Base-by-base conservation (phyloP, 306 rosid species). In the Pueraria montana region DNA sequence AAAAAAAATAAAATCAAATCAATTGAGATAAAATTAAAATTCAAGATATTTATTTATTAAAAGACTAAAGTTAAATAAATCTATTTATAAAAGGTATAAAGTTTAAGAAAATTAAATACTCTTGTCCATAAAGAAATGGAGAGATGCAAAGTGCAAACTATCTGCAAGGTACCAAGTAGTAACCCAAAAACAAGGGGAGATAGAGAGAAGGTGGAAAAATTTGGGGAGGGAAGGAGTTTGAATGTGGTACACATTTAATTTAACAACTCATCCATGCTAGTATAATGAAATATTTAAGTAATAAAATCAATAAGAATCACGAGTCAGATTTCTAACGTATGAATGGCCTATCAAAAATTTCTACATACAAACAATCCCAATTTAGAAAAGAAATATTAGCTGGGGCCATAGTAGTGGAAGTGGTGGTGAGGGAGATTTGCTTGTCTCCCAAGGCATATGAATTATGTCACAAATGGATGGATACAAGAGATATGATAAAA, bases 371-470 rank as follows among this genome's bases (percentile, higher is more conserved):
- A 82, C 83, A 87, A 83, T 74, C 79, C 78, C 82, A 75, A 58
- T 74, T 42, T 69, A 58, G 82, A 80, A 75, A 48, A 26, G 78
- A 75, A 82, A 74, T 46, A 67, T 36, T 82, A 86, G 11, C 53
- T 9, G 72, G 45, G 45, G n/a, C 64, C 53, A 69, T 20, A 27
- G 72, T 73, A 68, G 78, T 78, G 79, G 86, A 75, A 74, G 80
- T 24, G 72, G 59, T 66, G 85, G 67, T 74, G 32, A 36, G 81
- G 78, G 55, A 55, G 62, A 87, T 89, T 87, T 64, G 70, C 84
- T 77, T 80, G 50, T 90, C 83, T 80, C 84, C 88, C 61, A 84
- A 82, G 66, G 85, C 84, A 78, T 79, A 82, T 66, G 90, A 91
- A 84, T 76, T 63, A 23, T 65, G 71, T 80, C 86, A 84, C 66